These are phyloP conservation scores for Pisolithus orientalis DNA, from an alignment of 768 basidiomycete species.

Conservation along the genomic window DNA sequence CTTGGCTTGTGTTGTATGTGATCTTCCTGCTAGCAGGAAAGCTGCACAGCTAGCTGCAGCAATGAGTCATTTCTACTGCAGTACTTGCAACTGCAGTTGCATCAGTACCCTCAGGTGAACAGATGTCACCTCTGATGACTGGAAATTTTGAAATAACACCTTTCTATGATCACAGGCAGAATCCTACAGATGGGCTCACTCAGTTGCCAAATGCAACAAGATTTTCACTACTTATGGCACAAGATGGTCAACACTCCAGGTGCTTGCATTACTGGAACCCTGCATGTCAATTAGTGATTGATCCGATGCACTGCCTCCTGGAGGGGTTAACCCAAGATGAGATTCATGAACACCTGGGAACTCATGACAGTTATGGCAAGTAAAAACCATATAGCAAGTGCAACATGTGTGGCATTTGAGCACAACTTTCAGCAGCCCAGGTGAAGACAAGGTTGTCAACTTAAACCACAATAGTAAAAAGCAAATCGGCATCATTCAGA, in stretches of 20 bases:
- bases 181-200: too few relatives aligned
- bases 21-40: conserved; percentile 28
- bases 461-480: neutral
- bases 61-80: conserved; percentile 24
- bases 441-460: neutral
- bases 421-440: neutral
- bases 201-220: too few relatives aligned
- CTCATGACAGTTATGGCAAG: neutral
- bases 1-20: conserved; percentile 16
- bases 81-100: conserved; percentile 20
- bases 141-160: neutral
- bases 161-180: too few relatives aligned
- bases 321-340: neutral
- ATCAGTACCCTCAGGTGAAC: neutral
- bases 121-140: neutral
- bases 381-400: neutral
- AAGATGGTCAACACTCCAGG: conserved; percentile 13
- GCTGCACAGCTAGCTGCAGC: conserved; percentile 17
- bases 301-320: conserved; percentile 18
- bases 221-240: conserved; percentile 1
- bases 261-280: conserved; percentile 20
- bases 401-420: conserved; percentile 1
- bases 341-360: conserved; percentile 2
- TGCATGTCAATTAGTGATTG: conserved; percentile 8
- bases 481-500: conserved; percentile 1